Base-by-base conservation (phyloP, 208 protist species). In the Acanthamoeba triangularis region DNA sequence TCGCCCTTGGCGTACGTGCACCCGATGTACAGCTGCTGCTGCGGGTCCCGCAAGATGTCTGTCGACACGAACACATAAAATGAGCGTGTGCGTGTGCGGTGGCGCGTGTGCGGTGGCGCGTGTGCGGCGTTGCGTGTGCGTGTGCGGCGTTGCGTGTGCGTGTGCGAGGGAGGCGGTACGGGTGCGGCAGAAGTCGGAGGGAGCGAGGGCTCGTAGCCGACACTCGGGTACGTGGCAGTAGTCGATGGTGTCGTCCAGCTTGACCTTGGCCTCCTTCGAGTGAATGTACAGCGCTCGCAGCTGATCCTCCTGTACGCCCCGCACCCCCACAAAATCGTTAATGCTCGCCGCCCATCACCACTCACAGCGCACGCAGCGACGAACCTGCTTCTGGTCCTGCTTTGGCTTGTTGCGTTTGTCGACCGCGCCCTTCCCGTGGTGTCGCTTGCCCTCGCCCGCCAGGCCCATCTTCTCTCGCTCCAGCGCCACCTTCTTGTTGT, bases 11-110 rank as follows among this genome's bases (percentile, higher is more conserved):
- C 61, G 61, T 93, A 93, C 13, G 54, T 49, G 63, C 87, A 93
- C 6, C 87, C 61, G 18, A 54, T 76, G 63, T 76, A 93, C 61
- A 93, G 37, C 87, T 93, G 54, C 87, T 93, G 87, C 28, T 93
- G 74, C 3, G 87, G 87, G 47, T 93, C 87, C 14, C n/a, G 87
- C 87, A 93, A 41, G 16, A 93, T 76, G 35, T 93, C 87, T 93
- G 87, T 47, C 3, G 20, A 35, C 37, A 37, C 1, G 8, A 84
- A 54, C 5, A 6, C 6, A 49, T 10, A 8, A 2, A 37, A 11
- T 44, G 6, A 23, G 6, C 41, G 23, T 49, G 20, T 33, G 41
- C 20, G 20, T 52, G 20, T 49, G 33, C 61, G n/a, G 16, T 72
- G 8, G 63, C 20, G 35, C 67, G 16, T 76, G n/a, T n/a, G n/a